Evolutionary conservation across 169 alveolate species (phyloP), one percentile per base, ranked within the genome.

Genomic region (Perkinsus olseni): DNA sequence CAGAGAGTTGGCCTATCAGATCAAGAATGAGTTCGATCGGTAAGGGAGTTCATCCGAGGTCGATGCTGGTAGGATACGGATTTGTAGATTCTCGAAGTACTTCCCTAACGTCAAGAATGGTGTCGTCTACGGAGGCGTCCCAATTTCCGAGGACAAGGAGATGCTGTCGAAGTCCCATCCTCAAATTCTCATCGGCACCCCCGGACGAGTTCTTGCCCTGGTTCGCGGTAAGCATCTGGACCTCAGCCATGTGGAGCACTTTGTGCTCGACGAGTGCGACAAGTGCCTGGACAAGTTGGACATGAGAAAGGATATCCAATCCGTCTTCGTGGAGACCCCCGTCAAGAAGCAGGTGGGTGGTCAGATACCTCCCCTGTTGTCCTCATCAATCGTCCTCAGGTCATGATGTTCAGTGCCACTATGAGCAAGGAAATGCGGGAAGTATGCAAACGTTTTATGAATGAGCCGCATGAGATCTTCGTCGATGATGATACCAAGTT

Each of bases 191-290:
- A 99, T 99, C 38, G 99, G 99, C 3, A 99, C 99, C 24, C 99
- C 99, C n/a, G 99, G 99, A 28, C 98, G 99, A 91, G 97, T 99
- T 40, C 96, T 98, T 40, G 99, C 99, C 36, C 97, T 99, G 34
- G 97, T 98, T 31, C 96, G 97, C 94, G 98, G 97, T 92, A 98
- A 98, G 96, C 98, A 97, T 93, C 95, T 99, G 74, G 97, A 97
- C 94, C 96, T 99, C 94, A 98, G 97, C 92, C 97, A 98, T 91
- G 96, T 99, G 28, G 98, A 98, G 96, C 99, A 97, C 95, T 99
- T 99, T 95, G 99, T 99, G 74, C 97, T 99, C 92, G 99, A 99
- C 95, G 99, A 99, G 96, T 99, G 99, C 95, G 99, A 99, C 95
- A 99, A 98, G 96, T 99, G 99, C 97, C 98, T 99, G 92, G 99